phyloP scores from a whole-genome alignment of 192 early-diverging fungal species.

The Coemansia sp. region DNA sequence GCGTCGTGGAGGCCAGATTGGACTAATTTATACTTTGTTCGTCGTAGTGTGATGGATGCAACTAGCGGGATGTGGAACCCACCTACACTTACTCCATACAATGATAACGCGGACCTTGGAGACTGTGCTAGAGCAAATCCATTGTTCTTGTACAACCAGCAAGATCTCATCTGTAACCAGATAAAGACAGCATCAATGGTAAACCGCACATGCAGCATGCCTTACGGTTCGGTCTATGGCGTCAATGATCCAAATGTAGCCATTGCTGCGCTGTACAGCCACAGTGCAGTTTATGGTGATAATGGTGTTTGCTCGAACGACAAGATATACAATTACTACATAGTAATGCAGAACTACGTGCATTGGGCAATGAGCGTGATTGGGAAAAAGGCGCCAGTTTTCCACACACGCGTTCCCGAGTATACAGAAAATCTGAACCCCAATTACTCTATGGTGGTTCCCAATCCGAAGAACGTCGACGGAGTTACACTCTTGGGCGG shows the following conservation, averaged over 20 bases:
- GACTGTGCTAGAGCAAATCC: constrained; percentile 19
- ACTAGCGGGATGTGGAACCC: constrained; percentile 14
- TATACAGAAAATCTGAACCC: constrained; percentile 33
- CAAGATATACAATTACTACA: constrained; percentile 39
- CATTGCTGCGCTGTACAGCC: constrained; percentile 42
- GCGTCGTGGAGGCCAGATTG: constrained; percentile 45
- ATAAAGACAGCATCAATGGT: constrained; percentile 13
- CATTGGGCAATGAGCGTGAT: constrained; percentile 40
- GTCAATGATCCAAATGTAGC: constrained; percentile 22
- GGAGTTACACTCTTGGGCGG: constrained; percentile 24
- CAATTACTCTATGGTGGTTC: constrained; percentile 34
- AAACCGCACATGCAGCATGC: constrained; percentile 25
- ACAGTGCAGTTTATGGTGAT: constrained; percentile 24
- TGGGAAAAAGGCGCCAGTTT: constrained; percentile 25
- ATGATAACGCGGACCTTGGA: background rate
- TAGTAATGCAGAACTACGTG: constrained; percentile 40
- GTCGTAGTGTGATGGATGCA: constrained; percentile 18
- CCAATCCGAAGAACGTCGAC: constrained; percentile 4
- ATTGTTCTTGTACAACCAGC: constrained; percentile 23
- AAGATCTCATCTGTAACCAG: constrained; percentile 41
- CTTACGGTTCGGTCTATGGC: constrained; percentile 37
- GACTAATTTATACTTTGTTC: constrained; percentile 31
- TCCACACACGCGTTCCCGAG: constrained; percentile 26
- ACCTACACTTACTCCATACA: constrained; percentile 15
- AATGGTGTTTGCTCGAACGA: constrained; percentile 9